Evolutionary conservation across 345 rosid genomes (phyloP).

Genomic region (Barbarea vulgaris): DNA sequence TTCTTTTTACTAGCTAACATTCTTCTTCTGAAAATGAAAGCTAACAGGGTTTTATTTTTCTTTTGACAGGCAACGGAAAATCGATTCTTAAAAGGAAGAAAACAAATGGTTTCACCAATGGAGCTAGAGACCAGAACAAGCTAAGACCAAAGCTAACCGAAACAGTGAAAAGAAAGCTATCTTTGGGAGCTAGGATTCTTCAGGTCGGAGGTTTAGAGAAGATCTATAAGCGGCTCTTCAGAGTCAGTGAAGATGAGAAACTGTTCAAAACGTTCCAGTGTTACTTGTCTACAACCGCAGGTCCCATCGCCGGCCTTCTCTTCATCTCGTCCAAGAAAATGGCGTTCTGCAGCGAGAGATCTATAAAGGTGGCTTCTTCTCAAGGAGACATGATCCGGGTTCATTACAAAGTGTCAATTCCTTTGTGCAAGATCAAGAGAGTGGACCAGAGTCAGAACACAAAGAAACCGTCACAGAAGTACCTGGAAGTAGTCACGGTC

Average conservation of each 20-base stretch:
- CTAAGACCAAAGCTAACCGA: constrained; percentile 47
- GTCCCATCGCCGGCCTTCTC: constrained; percentile 58
- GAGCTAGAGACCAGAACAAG: constrained; percentile 59
- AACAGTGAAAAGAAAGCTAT: constrained; percentile 45
- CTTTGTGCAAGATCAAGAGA: constrained; percentile 37
- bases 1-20: neutral
- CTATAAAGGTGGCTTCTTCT: constrained; percentile 36
- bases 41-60: constrained; percentile 27
- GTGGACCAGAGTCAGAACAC: constrained; percentile 38
- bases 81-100: constrained; percentile 52
- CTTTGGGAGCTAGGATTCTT: constrained; percentile 46
- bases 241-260: constrained; percentile 47
- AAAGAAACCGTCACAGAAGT: constrained; percentile 42
- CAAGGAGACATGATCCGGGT: constrained; percentile 43
- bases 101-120: constrained; percentile 50
- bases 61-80: constrained; percentile 42
- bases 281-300: constrained; percentile 55
- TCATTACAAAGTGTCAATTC: constrained; percentile 53
- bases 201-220: constrained; percentile 42
- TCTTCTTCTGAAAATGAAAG: constrained; percentile 14
- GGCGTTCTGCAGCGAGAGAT: constrained; percentile 47
- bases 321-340: constrained; percentile 48
- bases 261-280: constrained; percentile 51
- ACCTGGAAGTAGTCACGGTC: constrained; percentile 41
- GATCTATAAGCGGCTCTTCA: constrained; percentile 45